Conservation (phyloP, 305 asterid genomes). For the Nicotiana rustica region DNA sequence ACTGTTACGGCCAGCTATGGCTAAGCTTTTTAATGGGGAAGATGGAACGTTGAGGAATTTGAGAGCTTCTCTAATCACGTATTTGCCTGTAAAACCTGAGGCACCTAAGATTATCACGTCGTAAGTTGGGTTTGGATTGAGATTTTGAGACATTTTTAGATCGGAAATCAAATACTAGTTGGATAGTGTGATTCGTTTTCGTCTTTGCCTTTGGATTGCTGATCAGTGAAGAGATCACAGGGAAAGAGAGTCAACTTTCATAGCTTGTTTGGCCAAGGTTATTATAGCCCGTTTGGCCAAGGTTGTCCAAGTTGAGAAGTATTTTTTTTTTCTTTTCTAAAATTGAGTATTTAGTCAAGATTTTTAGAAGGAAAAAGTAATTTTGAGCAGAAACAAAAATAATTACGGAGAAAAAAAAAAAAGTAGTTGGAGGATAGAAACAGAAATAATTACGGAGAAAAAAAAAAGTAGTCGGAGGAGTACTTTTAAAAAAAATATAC, state of each 20-base stretch:
- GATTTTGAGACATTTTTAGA: neutral
- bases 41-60: conserved; percentile 73
- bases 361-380: no score
- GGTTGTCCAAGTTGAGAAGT: no score
- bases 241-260: neutral
- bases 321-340: no score
- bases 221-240: neutral
- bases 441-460: no score
- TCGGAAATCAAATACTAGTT: neutral
- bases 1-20: conserved; percentile 82
- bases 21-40: conserved; percentile 77
- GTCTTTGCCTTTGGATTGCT: neutral
- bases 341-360: no score
- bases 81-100: conserved; percentile 92
- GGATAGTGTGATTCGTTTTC: neutral
- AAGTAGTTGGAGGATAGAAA: no score
- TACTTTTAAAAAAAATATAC: no score
- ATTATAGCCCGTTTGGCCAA: no score
- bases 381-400: no score
- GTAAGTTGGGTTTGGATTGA: conserved; percentile 38
- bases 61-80: conserved; percentile 86
- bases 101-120: conserved; percentile 82
- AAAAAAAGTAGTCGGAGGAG: no score
- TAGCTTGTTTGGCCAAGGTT: no score
- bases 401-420: no score